These are phyloP conservation scores for Aspergillus sp. DNA, from an alignment of 2,329 filamentous ascomycete genomes.

Conservation along the genomic window DNA sequence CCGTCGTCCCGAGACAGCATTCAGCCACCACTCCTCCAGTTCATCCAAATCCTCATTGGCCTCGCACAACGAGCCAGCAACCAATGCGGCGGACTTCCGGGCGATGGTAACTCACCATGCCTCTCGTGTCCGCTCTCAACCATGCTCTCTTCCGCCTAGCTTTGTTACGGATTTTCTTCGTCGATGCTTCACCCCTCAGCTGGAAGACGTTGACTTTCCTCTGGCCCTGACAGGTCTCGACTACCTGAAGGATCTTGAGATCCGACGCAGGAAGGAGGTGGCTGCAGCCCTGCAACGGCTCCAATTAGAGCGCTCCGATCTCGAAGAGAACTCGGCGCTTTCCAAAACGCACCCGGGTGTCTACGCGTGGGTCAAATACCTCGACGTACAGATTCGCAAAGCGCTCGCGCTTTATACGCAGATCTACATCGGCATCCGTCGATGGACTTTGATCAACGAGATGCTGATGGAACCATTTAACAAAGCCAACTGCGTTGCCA, in stretches of 20 bases:
- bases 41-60: constrained; percentile 25
- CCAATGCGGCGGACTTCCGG: constrained; percentile 42
- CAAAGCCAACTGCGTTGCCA: constrained; percentile 64
- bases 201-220: constrained; percentile 61
- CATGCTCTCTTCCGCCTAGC: constrained; percentile 59
- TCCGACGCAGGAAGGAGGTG: constrained; percentile 57
- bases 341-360: constrained; percentile 53
- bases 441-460: constrained; percentile 66
- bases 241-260: constrained; percentile 64
- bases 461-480: constrained; percentile 61
- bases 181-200: constrained; percentile 55
- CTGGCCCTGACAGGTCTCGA: constrained; percentile 64
- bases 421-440: constrained; percentile 59
- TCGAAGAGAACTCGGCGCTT: constrained; percentile 49
- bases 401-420: constrained; percentile 59
- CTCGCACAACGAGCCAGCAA: constrained; percentile 20
- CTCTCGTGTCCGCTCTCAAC: constrained; percentile 57
- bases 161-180: constrained; percentile 63
- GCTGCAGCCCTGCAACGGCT: constrained; percentile 53
- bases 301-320: constrained; percentile 49
- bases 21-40: constrained; percentile 34
- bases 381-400: constrained; percentile 51
- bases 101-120: constrained; percentile 51
- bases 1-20: constrained; percentile 31
- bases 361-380: constrained; percentile 53